Base-by-base conservation (phyloP, 1,284 basidiomycete genomes). In the Pseudozyma sp. region DNA sequence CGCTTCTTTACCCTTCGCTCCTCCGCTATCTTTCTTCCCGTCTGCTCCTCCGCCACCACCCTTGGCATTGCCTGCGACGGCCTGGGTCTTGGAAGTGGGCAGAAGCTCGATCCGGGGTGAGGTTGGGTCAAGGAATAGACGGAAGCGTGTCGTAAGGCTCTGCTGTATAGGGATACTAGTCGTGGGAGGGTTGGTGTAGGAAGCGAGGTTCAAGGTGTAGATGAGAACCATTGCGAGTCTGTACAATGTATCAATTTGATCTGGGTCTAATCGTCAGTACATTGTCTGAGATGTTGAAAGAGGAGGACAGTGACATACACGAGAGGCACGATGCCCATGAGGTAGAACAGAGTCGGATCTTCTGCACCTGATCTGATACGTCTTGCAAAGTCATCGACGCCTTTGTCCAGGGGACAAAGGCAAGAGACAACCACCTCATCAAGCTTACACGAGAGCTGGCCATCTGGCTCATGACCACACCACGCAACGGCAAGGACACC, bases 401-500 rank as follows among this genome's bases (percentile, higher is more conserved):
- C 19, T 7, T 13, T 14, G 34, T 59, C 31, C 8, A 36, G 31
- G 2, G 45, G n/a, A 99, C 97, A 60, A 99, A 99, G 86, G 97
- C 97, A 36, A 89, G 96, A 59, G 97, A 99, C 87, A 99, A 99
- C 85, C 89, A 94, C 45, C 90, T 99, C 51, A 98, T 99, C 88
- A 92, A 92, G 83, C 89, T 98, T 50, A 99, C 97, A 0, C 90
- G 95, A 52, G 92, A 99, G 83, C 89, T 99, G 31, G 95, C 96
- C 39, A 60, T 85, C 31, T 85, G 83, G 83, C 79, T 85, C 36
- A 85, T 85, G 83, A 73, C 61, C 1, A 78, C 66, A 6, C 76
- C 67, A 10, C 59, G 76, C 8, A 79, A 79, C 12, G 76, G 78
- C 43, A 65, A 64, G 39, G 72, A 78, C 14, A 77, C 72, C 0